These are phyloP conservation scores for Hamamelis virginiana DNA, from an alignment of 164 flowering plant species.

Conservation along the genomic window DNA sequence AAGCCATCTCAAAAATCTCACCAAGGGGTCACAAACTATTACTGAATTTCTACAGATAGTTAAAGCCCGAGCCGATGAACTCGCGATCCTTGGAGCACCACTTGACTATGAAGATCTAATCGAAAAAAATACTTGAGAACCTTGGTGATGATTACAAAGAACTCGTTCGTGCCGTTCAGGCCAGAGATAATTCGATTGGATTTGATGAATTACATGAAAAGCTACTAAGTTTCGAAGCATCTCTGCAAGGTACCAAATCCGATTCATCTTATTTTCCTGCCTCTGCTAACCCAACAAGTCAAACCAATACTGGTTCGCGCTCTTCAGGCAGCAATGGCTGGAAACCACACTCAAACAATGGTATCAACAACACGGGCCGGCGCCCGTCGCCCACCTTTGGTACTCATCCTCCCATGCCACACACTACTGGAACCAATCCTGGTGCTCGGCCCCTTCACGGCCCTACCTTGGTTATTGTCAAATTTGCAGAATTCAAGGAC, in stretches of 20 bases:
- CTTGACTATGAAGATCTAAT: neutral
- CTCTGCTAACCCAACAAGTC: neutral
- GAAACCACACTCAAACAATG: too few species aligned
- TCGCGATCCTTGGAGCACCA: too few species aligned
- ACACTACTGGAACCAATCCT: neutral
- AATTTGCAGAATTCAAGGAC: too few species aligned
- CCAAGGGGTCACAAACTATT: neutral
- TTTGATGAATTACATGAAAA: slow-evolving; percentile 3
- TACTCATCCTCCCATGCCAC: too few species aligned
- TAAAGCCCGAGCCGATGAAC: neutral
- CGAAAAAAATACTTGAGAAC: neutral
- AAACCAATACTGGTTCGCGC: too few species aligned
- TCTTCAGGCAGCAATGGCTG: too few species aligned
- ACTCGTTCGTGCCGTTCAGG: neutral
- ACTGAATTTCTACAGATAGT: neutral
- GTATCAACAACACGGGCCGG: too few species aligned
- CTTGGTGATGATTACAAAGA: too few species aligned
- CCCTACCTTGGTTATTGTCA: neutral
- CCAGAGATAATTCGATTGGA: neutral
- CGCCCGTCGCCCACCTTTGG: too few species aligned
- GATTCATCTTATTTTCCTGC: neutral
- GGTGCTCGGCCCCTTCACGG: neutral
- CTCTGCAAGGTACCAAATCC: neutral
- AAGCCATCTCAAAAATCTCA: neutral
- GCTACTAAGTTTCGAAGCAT: neutral